Conservation (phyloP, 179 eudicot species). For the Camellia oleifera region DNA sequence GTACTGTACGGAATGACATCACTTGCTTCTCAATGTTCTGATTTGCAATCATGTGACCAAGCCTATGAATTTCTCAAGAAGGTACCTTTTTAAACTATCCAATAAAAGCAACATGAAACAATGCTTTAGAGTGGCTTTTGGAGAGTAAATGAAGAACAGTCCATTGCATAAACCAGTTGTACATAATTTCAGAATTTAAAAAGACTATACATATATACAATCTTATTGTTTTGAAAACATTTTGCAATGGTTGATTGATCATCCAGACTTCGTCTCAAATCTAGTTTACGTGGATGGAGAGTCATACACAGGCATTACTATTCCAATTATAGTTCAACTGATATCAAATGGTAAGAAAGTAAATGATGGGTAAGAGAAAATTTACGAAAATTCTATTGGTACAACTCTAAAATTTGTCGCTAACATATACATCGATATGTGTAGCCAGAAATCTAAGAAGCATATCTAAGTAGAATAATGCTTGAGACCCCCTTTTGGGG, state of each 20-base stretch:
- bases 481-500: no score
- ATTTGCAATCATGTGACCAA: conserved; percentile 32
- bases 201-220: not conserved
- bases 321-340: conserved; percentile 38
- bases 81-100: conserved; percentile 27
- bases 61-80: conserved; percentile 52
- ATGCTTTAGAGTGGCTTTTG: not conserved
- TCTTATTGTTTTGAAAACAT: not conserved
- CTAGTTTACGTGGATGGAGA: conserved; percentile 63
- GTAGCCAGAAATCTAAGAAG: no score
- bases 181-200: not conserved
- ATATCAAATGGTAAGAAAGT: conserved; percentile 43
- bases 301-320: conserved; percentile 52
- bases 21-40: conserved; percentile 34
- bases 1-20: conserved; percentile 46
- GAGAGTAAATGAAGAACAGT: not conserved
- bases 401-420: no score
- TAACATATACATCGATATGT: no score
- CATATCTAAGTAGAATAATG: no score
- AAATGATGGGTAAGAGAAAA: not conserved
- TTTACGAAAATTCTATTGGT: no score
- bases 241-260: conserved; percentile 42
- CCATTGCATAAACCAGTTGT: not conserved
- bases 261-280: conserved; percentile 44
- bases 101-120: not conserved